These are phyloP conservation scores for Aspergillus fumigatiaffinis DNA, from an alignment of 2,329 filamentous ascomycete genomes.

Conservation along the genomic window DNA sequence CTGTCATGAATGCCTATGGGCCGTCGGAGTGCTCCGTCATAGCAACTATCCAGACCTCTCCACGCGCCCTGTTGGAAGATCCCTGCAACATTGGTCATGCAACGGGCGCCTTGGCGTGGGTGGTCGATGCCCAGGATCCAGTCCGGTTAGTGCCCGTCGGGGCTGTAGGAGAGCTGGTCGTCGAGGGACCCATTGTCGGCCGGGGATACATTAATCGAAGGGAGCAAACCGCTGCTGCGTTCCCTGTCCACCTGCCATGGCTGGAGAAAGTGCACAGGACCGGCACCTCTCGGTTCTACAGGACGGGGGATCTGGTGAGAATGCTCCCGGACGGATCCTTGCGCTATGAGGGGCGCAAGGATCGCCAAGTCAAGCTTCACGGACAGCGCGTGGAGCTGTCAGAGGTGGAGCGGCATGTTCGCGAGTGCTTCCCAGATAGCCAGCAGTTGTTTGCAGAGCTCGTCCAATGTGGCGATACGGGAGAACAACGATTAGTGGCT, in stretches of 20 bases:
- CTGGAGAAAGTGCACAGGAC: neutral
- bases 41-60: conserved; percentile 14
- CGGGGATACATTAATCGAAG: conserved; percentile 22
- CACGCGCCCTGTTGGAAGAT: conserved; percentile 14
- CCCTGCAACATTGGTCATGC: conserved; percentile 23
- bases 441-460: conserved; percentile 1
- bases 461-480: neutral
- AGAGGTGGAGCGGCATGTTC: conserved; percentile 2
- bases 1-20: conserved; percentile 38
- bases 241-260: conserved; percentile 22
- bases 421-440: neutral
- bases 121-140: conserved; percentile 34
- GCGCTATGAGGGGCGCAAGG: conserved; percentile 2
- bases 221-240: conserved; percentile 15
- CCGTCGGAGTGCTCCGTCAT: conserved; percentile 34
- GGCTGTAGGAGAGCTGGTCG: conserved; percentile 36
- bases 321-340: conserved; percentile 17
- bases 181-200: conserved; percentile 32
- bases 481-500: neutral
- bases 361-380: conserved; percentile 6
- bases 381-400: conserved; percentile 7
- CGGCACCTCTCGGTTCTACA: conserved; percentile 15
- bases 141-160: conserved; percentile 35
- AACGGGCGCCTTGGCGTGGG: conserved; percentile 35
- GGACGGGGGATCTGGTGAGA: conserved; percentile 27